Percentiles rank a stretch among this genome's conserved stretches.
phyloP scores from a whole-genome alignment of 345 rosid genomes.

The Excoecaria agallocha region DNA sequence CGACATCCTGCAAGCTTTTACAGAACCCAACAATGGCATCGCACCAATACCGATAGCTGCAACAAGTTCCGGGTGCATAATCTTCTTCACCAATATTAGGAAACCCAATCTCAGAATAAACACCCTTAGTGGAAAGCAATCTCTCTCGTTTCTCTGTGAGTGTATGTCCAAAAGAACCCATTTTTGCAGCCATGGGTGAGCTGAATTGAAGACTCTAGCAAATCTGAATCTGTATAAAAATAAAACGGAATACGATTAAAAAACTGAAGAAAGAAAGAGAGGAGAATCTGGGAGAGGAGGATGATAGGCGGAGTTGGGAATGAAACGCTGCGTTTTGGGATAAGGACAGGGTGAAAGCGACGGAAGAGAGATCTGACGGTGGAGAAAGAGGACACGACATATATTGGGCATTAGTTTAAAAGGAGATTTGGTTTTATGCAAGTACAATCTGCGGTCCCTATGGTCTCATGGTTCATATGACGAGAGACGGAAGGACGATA shows the following conservation, averaged over 20 bases:
- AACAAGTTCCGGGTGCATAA: conserved; percentile 16
- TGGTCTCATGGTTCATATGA: too few relatives aligned
- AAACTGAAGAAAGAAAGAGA: neutral
- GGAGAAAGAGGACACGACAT: neutral
- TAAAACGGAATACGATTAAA: neutral
- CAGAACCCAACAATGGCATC: conserved; percentile 32
- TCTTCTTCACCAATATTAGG: conserved; percentile 24
- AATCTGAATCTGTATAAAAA: neutral
- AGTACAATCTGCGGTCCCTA: too few relatives aligned
- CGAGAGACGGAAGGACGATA: too few relatives aligned
- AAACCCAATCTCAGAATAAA: conserved; percentile 43
- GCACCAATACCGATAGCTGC: conserved; percentile 31
- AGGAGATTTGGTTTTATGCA: too few relatives aligned
- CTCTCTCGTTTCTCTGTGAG: conserved; percentile 41
- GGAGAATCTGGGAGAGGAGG: neutral
- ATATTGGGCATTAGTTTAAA: too few relatives aligned
- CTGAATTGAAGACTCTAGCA: neutral
- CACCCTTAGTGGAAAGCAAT: conserved; percentile 52
- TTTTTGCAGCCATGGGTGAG: conserved; percentile 42
- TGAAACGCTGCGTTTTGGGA: neutral
- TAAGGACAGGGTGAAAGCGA: neutral
- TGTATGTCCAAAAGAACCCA: conserved; percentile 49
- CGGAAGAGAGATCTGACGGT: neutral
- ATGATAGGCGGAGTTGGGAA: neutral
- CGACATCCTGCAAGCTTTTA: conserved; percentile 35